Base-by-base conservation (phyloP, 2,329 filamentous ascomycete species). In the Lecanicillium sp. region DNA sequence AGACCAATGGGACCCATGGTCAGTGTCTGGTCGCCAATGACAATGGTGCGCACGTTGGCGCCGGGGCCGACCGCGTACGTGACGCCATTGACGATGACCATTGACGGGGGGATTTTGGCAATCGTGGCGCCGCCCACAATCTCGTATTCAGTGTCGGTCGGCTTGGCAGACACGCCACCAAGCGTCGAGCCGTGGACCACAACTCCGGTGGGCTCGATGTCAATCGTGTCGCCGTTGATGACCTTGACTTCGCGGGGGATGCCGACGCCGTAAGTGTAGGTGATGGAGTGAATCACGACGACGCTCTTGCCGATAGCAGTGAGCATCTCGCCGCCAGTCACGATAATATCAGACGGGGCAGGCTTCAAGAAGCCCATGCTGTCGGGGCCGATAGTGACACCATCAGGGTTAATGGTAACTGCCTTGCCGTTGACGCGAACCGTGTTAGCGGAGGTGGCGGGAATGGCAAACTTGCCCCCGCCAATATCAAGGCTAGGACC, bases 111-210 rank as follows among this genome's bases (percentile, higher is more conserved):
- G 8, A 78, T 55, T 54, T 73, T 67, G 14, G 73, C 75, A 44
- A 79, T 64, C 3, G 75, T 77, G 14, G 69, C 74, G 10, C 76
- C 76, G 44, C 75, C 76, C 8, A 75, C 67, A 48, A 78, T 68
- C 36, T 70, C 71, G 55, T 67, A 71, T 2, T 64, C 61, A 1
- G 69, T 73, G 11, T 63, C 64, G 1, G 58, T 61, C 1, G 59
- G 43, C 3, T 55, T 53, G 12, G 68, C 73, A 1, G 55, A 50
- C 3, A 59, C 52, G 0, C 74, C 75, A 15, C 74, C 74, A 0
- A 78, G 48, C 1, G 67, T 71, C 24, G 61, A 64, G 24, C 66
- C 65, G 52, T 63, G 67, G 2, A 72, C 57, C 2, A 65, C 54
- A 5, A 77, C 56, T 17, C 71, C 74, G 0, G 58, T 60, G 3